Conservation (phyloP, 1,139 yeast species). For the Yamadazyma diospyri region DNA sequence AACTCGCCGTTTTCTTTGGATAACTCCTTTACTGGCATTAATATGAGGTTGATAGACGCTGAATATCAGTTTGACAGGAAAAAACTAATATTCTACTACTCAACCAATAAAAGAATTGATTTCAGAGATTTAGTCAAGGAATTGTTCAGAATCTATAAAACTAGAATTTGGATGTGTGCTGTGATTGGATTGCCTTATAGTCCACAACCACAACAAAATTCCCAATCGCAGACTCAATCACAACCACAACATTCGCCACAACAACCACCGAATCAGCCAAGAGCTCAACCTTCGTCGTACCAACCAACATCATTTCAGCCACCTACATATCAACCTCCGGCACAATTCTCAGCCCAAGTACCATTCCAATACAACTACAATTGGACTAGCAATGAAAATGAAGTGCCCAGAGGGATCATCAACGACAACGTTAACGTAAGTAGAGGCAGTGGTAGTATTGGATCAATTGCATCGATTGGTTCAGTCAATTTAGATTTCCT, state of each 20-base stretch:
- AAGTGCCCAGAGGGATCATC: slow-evolving; percentile 1
- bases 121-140: slow-evolving; percentile 91
- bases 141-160: slow-evolving; percentile 86
- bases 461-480: background rate
- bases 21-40: slow-evolving; percentile 6
- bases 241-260: background rate
- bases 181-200: slow-evolving; percentile 41
- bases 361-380: background rate
- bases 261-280: background rate
- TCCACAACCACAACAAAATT: slow-evolving; percentile 3
- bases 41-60: slow-evolving; percentile 59
- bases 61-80: slow-evolving; percentile 96
- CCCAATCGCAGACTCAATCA: background rate
- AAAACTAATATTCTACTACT: slow-evolving; percentile 82
- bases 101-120: slow-evolving; percentile 79
- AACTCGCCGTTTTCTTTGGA: slow-evolving; percentile 17
- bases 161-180: slow-evolving; percentile 97
- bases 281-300: background rate
- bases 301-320: background rate
- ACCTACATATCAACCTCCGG: background rate
- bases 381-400: slow-evolving; percentile 1
- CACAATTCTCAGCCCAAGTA: too few relatives aligned
- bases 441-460: slow-evolving; percentile 3
- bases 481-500: background rate
- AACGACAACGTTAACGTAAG: slow-evolving; percentile 4